Evolutionary conservation across 257 asterid species (phyloP), one percentile per base, ranked within the genome.

Genomic region (Eucommia ulmoides): DNA sequence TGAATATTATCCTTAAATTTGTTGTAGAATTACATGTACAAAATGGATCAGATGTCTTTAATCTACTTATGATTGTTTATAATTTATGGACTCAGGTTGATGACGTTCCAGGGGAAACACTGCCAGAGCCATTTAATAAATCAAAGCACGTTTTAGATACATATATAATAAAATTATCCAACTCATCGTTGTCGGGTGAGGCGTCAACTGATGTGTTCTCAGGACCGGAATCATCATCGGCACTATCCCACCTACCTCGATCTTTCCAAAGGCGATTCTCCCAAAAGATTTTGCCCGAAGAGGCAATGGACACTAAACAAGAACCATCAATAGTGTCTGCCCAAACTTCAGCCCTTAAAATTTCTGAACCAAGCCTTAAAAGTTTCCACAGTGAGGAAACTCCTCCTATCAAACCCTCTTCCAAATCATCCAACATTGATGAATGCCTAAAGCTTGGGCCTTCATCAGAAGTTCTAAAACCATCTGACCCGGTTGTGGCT

Each of bases 61-160:
- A n/a, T n/a, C n/a, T n/a, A n/a, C n/a, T n/a, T n/a, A 29, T 12
- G 8, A 5, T 12, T 29, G 38, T 5, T 2, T 3, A 42, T 6
- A 16, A 15, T 2, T 42, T 42, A 10, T 42, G n/a, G n/a, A n/a
- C 35, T 56, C 87, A 91, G 97, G 84, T 71, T 0, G 77, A 91
- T 65, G 97, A 91, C 25, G 71, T 91, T 55, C 95, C 99, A 0
- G 85, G 69, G 74, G 93, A 59, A 57, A 70, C 4, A 17, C 64
- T 86, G 8, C 99, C 97, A 1, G 80, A 58, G 19, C 83, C 87
- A 17, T 83, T 81, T 63, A 61, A 56, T 59, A 50, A 19, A 42
- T 21, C 49, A 29, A 77, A 70, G 58, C 76, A 50, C 52, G 53
- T n/a, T n/a, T n/a, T 49, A 33, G 24, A 33, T n/a, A 51, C 24